Evolutionary conservation across 768 basidiomycete genomes (phyloP).

Genomic region (Podaxis sp.): DNA sequence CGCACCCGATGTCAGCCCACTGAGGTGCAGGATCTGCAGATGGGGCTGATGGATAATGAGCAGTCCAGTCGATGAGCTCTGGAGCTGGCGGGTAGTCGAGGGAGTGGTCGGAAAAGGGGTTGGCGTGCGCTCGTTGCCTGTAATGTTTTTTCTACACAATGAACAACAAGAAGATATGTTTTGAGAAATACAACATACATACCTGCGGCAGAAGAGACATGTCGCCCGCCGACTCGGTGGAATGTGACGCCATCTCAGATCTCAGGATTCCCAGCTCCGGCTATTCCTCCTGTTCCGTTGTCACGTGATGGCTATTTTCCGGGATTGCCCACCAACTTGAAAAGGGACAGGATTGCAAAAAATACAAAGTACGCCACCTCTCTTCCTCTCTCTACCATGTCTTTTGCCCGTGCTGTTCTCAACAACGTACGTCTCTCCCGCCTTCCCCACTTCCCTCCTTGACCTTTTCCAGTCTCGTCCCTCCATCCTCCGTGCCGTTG

Average conservation of each 20-base stretch:
- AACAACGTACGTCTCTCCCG: constrained; percentile 34
- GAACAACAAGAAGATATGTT: not conserved
- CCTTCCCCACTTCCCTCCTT: constrained; percentile 9
- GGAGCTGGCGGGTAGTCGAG: constrained; percentile 87
- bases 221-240: not conserved
- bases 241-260: too few species aligned
- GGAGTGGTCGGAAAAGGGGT: constrained; percentile 85
- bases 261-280: too few species aligned
- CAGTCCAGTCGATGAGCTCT: constrained; percentile 72
- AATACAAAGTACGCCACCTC: constrained; percentile 1
- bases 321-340: not conserved
- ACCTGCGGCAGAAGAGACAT: constrained; percentile 51
- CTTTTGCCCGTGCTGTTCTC: constrained; percentile 37
- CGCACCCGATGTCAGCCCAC: constrained; percentile 97
- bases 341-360: constrained; percentile 3
- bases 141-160: constrained; percentile 74
- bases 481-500: constrained; percentile 41
- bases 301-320: constrained; percentile 27
- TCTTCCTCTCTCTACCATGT: constrained; percentile 37
- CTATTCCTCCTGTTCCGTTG: constrained; percentile 5
- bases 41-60: constrained; percentile 62
- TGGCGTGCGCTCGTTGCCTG: constrained; percentile 80
- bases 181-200: not conserved
- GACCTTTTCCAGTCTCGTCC: constrained; percentile 46
- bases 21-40: constrained; percentile 26